These are phyloP conservation scores for Leptographium galeiforme DNA, from an alignment of 2,329 filamentous ascomycete genomes.

Conservation along the genomic window DNA sequence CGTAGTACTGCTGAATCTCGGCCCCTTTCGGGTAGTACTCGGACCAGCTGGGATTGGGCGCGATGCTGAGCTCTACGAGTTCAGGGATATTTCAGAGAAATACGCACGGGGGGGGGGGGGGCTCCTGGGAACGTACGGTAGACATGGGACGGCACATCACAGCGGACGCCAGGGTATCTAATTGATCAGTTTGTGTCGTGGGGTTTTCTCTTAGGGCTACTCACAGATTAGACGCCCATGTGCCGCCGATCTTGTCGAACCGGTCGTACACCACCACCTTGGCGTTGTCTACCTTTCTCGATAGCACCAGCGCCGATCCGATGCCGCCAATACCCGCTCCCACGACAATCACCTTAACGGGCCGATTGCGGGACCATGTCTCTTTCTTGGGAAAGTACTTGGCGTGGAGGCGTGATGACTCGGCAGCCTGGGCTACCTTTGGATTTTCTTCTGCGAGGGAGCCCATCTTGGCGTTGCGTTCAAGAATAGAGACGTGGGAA, in stretches of 20 bases:
- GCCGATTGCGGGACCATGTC: not conserved
- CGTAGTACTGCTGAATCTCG: slow-evolving; percentile 12
- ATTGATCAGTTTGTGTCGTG: too few species aligned
- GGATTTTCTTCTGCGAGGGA: too few species aligned
- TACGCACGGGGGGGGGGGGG: too few species aligned
- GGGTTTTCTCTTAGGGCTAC: not conserved
- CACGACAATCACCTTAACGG: slow-evolving; percentile 14
- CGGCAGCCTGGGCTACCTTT: too few species aligned
- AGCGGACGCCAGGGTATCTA: slow-evolving; percentile 6
- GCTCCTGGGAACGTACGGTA: slow-evolving; percentile 1
- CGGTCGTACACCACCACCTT: slow-evolving; percentile 5
- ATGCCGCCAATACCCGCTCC: slow-evolving; percentile 38
- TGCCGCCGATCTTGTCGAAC: slow-evolving; percentile 1
- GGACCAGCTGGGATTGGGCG: slow-evolving; percentile 10
- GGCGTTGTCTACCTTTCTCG: slow-evolving; percentile 6
- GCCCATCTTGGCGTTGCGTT: too few species aligned
- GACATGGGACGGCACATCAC: slow-evolving; percentile 12
- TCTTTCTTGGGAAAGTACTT: not conserved
- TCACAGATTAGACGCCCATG: slow-evolving; percentile 2
- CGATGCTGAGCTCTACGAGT: slow-evolving; percentile 7
- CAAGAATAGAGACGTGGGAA: too few species aligned
- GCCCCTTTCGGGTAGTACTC: slow-evolving; percentile 11
- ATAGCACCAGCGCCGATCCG: slow-evolving; percentile 5
- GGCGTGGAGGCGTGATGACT: too few species aligned
- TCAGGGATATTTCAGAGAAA: not conserved